Evolutionary conservation across 441 rosid genomes (phyloP).

Genomic region (Flueggea neowawraea): DNA sequence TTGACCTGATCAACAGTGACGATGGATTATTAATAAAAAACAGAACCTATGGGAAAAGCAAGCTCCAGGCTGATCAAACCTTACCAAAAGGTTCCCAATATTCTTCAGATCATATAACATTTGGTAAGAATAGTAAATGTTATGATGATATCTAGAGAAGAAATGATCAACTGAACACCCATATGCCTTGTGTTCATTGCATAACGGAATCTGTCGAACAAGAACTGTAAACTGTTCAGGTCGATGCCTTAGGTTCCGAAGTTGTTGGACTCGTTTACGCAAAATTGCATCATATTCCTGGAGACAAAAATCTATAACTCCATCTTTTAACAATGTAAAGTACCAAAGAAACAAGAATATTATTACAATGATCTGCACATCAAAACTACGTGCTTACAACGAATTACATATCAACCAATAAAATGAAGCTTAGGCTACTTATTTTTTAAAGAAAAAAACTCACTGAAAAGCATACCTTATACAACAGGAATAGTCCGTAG

Average conservation of each 20-base stretch:
- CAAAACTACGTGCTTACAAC: no score
- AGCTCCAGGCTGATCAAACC: slow-evolving; percentile 7
- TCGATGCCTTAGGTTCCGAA: slow-evolving; percentile 45
- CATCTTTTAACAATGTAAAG: background rate
- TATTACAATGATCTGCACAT: no score
- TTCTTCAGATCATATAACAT: slow-evolving; percentile 64
- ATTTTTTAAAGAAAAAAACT: background rate
- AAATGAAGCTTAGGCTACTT: no score
- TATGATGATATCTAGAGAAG: slow-evolving; percentile 67
- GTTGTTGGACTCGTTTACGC: slow-evolving; percentile 54
- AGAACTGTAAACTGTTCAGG: slow-evolving; percentile 80
- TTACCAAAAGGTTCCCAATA: slow-evolving; percentile 58
- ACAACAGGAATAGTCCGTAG: slow-evolving; percentile 60
- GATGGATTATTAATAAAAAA: no score
- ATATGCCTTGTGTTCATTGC: slow-evolving; percentile 48
- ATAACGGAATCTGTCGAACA: slow-evolving; percentile 73
- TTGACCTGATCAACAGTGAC: no score
- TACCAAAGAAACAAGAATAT: no score
- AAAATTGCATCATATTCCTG: slow-evolving; percentile 75
- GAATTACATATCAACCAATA: no score
- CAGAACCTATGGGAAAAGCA: background rate
- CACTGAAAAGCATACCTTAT: slow-evolving; percentile 49
- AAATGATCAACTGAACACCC: slow-evolving; percentile 78
- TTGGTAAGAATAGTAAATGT: slow-evolving; percentile 60
- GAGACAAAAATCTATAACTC: slow-evolving; percentile 33